A percentile compares a stretch with the other conserved stretches of the same genome.
Conservation (phyloP, 192 early-diverging fungal genomes). For the Linnemannia hyalina region DNA sequence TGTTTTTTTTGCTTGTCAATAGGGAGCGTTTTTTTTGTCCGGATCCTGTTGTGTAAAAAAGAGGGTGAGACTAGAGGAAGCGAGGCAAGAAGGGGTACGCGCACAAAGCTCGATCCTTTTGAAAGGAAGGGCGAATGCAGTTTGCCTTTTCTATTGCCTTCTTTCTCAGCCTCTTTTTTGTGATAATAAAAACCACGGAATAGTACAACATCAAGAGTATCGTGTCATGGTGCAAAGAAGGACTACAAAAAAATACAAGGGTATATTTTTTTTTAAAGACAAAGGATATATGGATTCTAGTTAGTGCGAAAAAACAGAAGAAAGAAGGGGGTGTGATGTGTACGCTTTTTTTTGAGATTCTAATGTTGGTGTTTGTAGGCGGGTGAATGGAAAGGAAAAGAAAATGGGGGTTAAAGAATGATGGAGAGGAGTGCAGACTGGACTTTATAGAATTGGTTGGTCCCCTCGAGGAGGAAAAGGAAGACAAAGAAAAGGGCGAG, state of each 20-base stretch:
- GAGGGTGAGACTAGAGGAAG: neutral
- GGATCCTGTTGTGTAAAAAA: neutral
- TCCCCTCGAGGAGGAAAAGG: conserved; percentile 31
- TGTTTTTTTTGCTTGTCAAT: neutral
- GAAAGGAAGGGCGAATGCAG: neutral
- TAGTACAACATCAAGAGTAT: neutral
- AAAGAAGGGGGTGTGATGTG: neutral
- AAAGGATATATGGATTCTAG: conserved; percentile 5
- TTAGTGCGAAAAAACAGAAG: neutral
- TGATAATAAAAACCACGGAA: neutral
- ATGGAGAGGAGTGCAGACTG: conserved; percentile 39
- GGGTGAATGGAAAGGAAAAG: neutral
- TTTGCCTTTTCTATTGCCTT: neutral
- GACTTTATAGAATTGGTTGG: conserved; percentile 27
- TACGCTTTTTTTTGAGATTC: neutral
- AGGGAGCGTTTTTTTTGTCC: neutral
- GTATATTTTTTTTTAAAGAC: conserved; percentile 10
- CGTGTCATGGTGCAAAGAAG: neutral
- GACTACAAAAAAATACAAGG: neutral
- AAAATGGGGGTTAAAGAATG: conserved; percentile 21
- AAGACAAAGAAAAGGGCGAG: conserved; percentile 37
- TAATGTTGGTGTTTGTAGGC: neutral
- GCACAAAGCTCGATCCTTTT: neutral
- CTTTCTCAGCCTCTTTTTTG: neutral
- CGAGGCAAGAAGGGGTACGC: neutral